A percentile compares a stretch with the other conserved stretches of the same genome.
phyloP scores from a whole-genome alignment of 208 protist genomes.

The Herpetomonas samuelpessoai region DNA sequence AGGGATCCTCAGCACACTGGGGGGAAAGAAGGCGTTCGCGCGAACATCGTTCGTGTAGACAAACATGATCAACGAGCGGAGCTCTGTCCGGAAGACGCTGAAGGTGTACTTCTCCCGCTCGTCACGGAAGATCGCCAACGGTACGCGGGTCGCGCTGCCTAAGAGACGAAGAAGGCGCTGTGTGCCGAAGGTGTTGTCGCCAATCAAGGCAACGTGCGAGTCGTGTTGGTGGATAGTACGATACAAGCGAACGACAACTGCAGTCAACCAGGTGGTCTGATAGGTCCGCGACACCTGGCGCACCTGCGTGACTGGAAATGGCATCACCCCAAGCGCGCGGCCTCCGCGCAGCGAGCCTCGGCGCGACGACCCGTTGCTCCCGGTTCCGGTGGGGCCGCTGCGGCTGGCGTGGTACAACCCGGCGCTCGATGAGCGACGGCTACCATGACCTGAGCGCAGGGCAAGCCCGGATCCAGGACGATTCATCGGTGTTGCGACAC shows the following conservation, averaged over 20 bases:
- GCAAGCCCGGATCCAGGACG: background rate
- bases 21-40: conserved; percentile 52
- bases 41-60: conserved; percentile 48
- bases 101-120: conserved; percentile 19
- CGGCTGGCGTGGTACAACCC: background rate
- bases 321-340: background rate
- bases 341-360: conserved; percentile 4
- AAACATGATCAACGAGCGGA: conserved; percentile 43
- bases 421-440: background rate
- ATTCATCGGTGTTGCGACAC: background rate
- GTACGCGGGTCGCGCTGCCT: conserved; percentile 37
- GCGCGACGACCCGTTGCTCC: background rate
- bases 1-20: conserved; percentile 33
- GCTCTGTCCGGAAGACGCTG: conserved; percentile 45
- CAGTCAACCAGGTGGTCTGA: conserved; percentile 57
- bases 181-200: conserved; percentile 40
- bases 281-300: conserved; percentile 27
- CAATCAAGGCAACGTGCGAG: conserved; percentile 49
- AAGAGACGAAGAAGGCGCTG: conserved; percentile 56
- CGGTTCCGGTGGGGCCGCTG: too few relatives aligned
- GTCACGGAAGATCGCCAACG: conserved; percentile 48
- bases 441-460: background rate
- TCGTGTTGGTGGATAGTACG: conserved; percentile 24
- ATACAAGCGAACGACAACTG: conserved; percentile 19
- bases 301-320: background rate